These are phyloP conservation scores for Aspergillus aculeatinus DNA, from an alignment of 2,329 filamentous ascomycete genomes.

Conservation along the genomic window DNA sequence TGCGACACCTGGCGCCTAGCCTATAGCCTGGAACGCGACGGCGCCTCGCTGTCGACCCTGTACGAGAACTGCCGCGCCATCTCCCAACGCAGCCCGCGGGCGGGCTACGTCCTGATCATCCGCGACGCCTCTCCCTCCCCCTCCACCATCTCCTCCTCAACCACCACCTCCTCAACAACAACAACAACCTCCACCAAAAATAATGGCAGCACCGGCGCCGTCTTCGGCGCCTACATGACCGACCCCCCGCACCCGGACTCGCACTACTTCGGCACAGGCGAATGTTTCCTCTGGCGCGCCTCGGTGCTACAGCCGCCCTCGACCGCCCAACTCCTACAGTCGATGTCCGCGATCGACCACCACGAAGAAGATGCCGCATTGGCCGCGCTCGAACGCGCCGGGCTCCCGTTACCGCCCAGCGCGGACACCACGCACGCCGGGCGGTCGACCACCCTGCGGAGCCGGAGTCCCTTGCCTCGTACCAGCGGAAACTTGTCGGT, in stretches of 20 bases:
- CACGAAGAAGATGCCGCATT: slow-evolving; percentile 41
- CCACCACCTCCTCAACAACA: background rate
- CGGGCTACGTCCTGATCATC: slow-evolving; percentile 87
- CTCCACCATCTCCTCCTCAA: slow-evolving; percentile 12
- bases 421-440: slow-evolving; percentile 62
- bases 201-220: slow-evolving; percentile 27
- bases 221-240: slow-evolving; percentile 92
- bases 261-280: slow-evolving; percentile 92
- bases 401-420: slow-evolving; percentile 68
- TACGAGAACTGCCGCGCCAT: slow-evolving; percentile 75
- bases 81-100: slow-evolving; percentile 63
- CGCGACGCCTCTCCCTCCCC: slow-evolving; percentile 59
- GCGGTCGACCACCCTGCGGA: slow-evolving; percentile 59
- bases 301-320: slow-evolving; percentile 56
- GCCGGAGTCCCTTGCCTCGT: slow-evolving; percentile 21
- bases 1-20: slow-evolving; percentile 81
- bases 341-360: slow-evolving; percentile 3
- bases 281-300: slow-evolving; percentile 89
- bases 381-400: slow-evolving; percentile 42
- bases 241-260: slow-evolving; percentile 77
- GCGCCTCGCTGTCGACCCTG: slow-evolving; percentile 79
- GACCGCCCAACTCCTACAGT: background rate
- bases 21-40: slow-evolving; percentile 90
- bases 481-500: background rate
- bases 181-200: background rate